phyloP scores from a whole-genome alignment of 2,329 filamentous ascomycete genomes.

The Phialemoniopsis sp. region DNA sequence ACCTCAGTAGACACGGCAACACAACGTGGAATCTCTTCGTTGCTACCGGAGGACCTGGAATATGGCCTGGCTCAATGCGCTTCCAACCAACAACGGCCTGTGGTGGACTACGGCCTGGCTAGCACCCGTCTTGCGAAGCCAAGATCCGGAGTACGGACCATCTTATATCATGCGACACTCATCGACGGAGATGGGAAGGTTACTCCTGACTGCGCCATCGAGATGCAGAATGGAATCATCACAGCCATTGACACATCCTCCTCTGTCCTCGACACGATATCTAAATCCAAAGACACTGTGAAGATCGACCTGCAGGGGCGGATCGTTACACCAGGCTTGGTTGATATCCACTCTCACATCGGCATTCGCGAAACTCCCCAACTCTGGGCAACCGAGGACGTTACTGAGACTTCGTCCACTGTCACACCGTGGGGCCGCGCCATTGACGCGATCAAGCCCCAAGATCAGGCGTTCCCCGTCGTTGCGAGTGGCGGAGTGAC shows the following conservation, averaged over 20 bases:
- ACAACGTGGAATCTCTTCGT: too few relatives aligned
- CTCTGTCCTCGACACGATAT: too few relatives aligned
- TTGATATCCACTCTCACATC: constrained; percentile 43
- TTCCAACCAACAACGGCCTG: constrained; percentile 9
- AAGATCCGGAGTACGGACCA: constrained; percentile 5
- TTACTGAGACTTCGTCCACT: constrained; percentile 26
- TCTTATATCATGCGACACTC: constrained; percentile 18
- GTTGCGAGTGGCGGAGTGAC: constrained; percentile 40
- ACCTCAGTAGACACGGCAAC: too few relatives aligned
- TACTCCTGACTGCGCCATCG: constrained; percentile 12
- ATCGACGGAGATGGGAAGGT: constrained; percentile 16
- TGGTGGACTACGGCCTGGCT: constrained; percentile 9
- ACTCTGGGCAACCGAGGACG: constrained; percentile 22
- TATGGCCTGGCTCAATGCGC: constrained; percentile 11
- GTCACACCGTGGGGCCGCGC: constrained; percentile 29
- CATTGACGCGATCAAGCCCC: constrained; percentile 34
- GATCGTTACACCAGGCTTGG: constrained; percentile 33
- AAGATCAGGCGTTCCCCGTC: constrained; percentile 28
- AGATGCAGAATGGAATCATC: constrained; percentile 15
- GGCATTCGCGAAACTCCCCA: constrained; percentile 25
- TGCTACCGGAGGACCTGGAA: constrained; percentile 4
- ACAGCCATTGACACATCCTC: constrained; percentile 4
- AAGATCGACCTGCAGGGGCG: constrained; percentile 10
- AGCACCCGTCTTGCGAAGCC: constrained; percentile 6
- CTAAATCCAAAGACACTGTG: neutral